Percentiles rank a stretch among this genome's conserved stretches.
Evolutionary conservation across 495 filamentous ascomycete genomes (phyloP).

Genomic region (Jackrogersella minutella): DNA sequence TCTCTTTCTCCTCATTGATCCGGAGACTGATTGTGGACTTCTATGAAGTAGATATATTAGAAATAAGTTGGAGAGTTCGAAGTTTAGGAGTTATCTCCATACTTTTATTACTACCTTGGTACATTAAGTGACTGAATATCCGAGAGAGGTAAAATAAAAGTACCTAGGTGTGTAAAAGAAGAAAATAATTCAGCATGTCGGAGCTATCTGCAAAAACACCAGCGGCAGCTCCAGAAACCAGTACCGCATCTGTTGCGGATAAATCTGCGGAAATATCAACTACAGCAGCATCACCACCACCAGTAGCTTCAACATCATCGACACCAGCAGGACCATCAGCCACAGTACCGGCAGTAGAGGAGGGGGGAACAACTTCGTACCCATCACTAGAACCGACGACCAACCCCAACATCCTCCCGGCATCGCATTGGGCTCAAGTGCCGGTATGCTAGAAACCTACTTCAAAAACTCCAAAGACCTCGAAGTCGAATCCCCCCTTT

Average conservation of each 20-base stretch:
- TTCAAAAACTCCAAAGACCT: too few species aligned
- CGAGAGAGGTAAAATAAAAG: neutral
- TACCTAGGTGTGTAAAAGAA: too few species aligned
- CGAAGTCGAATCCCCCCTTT: neutral
- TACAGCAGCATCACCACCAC: neutral
- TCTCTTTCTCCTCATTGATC: neutral
- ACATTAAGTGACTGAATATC: neutral
- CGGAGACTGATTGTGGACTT: neutral
- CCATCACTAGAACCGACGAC: slow-evolving; percentile 3
- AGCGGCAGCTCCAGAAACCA: neutral
- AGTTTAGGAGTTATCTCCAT: neutral
- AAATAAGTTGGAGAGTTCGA: neutral
- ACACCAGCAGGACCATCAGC: neutral
- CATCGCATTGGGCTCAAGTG: slow-evolving; percentile 42
- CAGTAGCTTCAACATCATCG: neutral
- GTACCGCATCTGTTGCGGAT: neutral
- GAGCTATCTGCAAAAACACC: slow-evolving; percentile 5
- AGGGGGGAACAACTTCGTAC: neutral
- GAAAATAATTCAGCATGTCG: slow-evolving; percentile 10
- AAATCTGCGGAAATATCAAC: neutral
- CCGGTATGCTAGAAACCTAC: slow-evolving; percentile 17
- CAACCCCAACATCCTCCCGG: slow-evolving; percentile 32
- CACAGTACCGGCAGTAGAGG: neutral
- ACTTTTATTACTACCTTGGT: neutral
- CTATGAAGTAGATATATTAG: neutral